These are phyloP conservation scores for Colletotrichum echinochloae DNA, from an alignment of 2,329 filamentous ascomycete species.

Conservation along the genomic window DNA sequence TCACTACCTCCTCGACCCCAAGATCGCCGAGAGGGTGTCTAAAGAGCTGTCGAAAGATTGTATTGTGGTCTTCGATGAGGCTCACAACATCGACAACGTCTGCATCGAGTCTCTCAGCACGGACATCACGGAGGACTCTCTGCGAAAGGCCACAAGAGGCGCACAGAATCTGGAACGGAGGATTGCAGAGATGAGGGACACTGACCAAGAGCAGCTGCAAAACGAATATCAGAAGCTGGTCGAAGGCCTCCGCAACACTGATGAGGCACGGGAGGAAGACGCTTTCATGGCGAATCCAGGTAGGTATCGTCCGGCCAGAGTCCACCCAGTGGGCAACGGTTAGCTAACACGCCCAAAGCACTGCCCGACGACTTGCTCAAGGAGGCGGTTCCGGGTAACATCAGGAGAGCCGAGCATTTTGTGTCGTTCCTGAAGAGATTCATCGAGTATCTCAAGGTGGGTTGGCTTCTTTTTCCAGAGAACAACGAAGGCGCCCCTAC, in stretches of 20 bases:
- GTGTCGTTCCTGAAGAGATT: slow-evolving; percentile 94
- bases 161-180: slow-evolving; percentile 91
- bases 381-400: slow-evolving; percentile 96
- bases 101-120: slow-evolving; percentile 98
- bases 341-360: slow-evolving; percentile 59
- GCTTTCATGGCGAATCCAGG: slow-evolving; percentile 95
- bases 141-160: slow-evolving; percentile 90
- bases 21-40: slow-evolving; percentile 95
- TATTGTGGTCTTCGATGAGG: slow-evolving; percentile 98
- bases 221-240: slow-evolving; percentile 96
- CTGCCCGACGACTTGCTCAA: slow-evolving; percentile 93
- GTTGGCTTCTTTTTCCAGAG: background rate
- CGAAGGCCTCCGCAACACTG: slow-evolving; percentile 87
- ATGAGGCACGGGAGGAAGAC: slow-evolving; percentile 91
- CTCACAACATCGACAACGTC: slow-evolving; percentile 99
- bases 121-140: slow-evolving; percentile 93
- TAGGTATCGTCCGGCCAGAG: slow-evolving; percentile 44
- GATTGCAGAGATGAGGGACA: slow-evolving; percentile 95
- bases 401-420: slow-evolving; percentile 95
- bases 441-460: slow-evolving; percentile 91
- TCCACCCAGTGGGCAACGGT: background rate
- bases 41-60: slow-evolving; percentile 97
- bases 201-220: slow-evolving; percentile 92
- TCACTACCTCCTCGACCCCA: slow-evolving; percentile 96
- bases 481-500: background rate